Base-by-base conservation (phyloP, 139 green algal genomes). In the Spirogloea muscicola region DNA sequence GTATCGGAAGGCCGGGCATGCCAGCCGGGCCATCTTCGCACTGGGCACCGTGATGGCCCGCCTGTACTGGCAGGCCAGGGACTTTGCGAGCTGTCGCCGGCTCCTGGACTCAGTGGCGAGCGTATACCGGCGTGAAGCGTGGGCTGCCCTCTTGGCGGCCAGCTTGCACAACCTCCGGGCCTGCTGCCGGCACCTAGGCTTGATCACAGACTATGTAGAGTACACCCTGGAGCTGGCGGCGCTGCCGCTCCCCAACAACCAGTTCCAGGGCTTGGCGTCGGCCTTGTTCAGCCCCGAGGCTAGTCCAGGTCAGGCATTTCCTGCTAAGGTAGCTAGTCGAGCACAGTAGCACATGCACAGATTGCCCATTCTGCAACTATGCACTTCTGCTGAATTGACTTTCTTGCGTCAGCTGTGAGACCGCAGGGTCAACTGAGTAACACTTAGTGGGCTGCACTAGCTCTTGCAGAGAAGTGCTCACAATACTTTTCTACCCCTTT, bases 151-250 rank as follows among this genome's bases (percentile, higher is more conserved):
- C 44, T 69, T 88, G 49, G 46, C 77, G n/a, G 71, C 82, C 37
- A 63, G 27, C 10, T 68, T 91, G 16, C 38, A 69, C 27, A 51
- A 75, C 34, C 77, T 91, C 51, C 79, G 86, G 0, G 86, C 88
- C 34, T 86, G 85, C 34, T 78, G 81, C 25, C 63, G 76, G 58
- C 84, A 84, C 25, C 82, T 90, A 44, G 74, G 64, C 13, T 62
- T 85, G 41, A 58, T 82, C 21, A 21, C 48, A 21, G 86, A 90
- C 51, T 66, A 83, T 39, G 4, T 89, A 1, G 59, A 80, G 25
- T 86, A 89, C 71, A 84, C 70, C 2, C 74, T 91, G 31, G 87
- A 91, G 82, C 57, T 90, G 2, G 34, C 72, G 9, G 59, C 77
- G 9, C 71, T 90, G 7, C 72, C 69, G 25, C 6, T 18, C 59